Evolutionary conservation across 495 filamentous ascomycete genomes (phyloP).

Genomic region (Daldinia concentrica): DNA sequence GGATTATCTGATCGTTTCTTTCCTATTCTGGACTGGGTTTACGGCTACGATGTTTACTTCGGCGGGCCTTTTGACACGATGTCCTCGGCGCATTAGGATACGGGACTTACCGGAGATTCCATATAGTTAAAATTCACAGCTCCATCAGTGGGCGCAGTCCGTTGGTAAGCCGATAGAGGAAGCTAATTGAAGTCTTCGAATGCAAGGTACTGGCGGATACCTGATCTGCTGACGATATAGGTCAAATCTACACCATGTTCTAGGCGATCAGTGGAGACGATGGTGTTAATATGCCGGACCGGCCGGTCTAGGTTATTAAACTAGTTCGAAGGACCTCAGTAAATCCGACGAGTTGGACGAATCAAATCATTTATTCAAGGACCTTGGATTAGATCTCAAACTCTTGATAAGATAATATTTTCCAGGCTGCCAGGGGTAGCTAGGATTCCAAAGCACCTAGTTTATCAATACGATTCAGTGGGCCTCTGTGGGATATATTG

Average conservation of each 20-base stretch:
- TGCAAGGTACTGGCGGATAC: conserved; percentile 3
- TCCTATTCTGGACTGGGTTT: conserved; percentile 9
- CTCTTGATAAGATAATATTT: neutral
- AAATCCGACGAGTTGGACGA: neutral
- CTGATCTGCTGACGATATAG: neutral
- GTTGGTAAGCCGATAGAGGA: neutral
- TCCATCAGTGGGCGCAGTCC: neutral
- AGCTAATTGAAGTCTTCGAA: neutral
- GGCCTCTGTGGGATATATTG: neutral
- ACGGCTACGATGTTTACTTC: neutral
- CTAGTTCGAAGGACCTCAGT: neutral
- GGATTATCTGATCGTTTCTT: conserved; percentile 15
- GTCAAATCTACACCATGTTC: neutral
- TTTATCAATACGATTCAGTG: neutral
- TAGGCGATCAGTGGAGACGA: neutral
- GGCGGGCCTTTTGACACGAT: neutral
- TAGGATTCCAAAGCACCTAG: neutral
- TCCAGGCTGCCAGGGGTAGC: neutral
- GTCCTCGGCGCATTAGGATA: neutral
- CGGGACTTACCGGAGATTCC: neutral
- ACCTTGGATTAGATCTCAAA: neutral
- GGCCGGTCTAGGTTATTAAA: neutral
- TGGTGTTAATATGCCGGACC: neutral
- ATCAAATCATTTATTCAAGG: neutral
- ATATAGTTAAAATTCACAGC: neutral